Base-by-base conservation (phyloP, 345 rosid genomes). In the Passiflora organensis region DNA sequence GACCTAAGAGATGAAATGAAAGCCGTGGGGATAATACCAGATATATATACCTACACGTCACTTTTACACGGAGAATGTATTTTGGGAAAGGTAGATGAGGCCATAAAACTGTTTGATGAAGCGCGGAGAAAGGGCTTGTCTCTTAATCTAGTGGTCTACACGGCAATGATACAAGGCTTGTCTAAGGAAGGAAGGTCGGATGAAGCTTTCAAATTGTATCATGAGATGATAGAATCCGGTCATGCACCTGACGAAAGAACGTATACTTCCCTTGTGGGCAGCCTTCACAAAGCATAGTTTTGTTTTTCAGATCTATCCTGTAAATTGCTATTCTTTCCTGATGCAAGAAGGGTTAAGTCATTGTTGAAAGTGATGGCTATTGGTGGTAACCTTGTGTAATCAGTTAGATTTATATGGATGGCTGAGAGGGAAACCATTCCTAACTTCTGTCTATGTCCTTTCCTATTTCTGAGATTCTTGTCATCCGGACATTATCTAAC, bases 21-120 rank as follows among this genome's bases (percentile, higher is more conserved):
- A 56, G 53, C 67, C 18, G 66, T 34, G 54, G 85, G 90, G 59
- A 53, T 78, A 56, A 11, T 18, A 39, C 78, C 80, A 6, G 89
- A 91, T 60, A 55, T 56, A 20, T 86, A 81, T 66, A 88, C 96
- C 16, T 84, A 80, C 67, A 75, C 93, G 13, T 84, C 91, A 10
- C 87, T 91, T 44, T 59, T 91, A 43, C 93, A 84, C 0, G 85
- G 93, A 28, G 93, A 91, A 68, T 84, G 93, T 64, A 62, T 74
- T 70, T 69, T 64, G 46, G 93, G 88, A 37, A 71, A 66, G 28
- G 51, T 84, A 52, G 95, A 82, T 9, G 75, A 76, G 49, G 96
- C 93, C n/a, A 21, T 84, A 72, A 72, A 72, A 66, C 76, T 88
- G 23, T 81, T 84, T 52, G 58, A 59, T 23, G 81, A 81, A 77